Percentiles rank a stretch among this genome's conserved stretches.
phyloP scores from a whole-genome alignment of 768 basidiomycete genomes.

The Multifurca ochricompacta region DNA sequence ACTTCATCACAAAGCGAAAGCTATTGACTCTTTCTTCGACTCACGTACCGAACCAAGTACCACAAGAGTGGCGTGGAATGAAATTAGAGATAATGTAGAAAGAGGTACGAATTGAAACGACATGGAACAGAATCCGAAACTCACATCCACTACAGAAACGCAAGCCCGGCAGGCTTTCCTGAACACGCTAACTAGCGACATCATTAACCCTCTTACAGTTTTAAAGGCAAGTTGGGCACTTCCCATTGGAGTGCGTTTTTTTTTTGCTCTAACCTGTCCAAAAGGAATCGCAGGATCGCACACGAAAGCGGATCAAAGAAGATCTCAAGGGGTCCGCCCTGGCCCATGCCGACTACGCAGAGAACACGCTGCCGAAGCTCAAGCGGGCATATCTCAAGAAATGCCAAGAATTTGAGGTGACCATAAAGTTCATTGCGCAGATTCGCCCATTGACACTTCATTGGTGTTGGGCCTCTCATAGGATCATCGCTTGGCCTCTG shows the following conservation, averaged over 20 bases:
- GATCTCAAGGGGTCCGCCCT: slow-evolving; percentile 73
- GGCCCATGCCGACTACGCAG: slow-evolving; percentile 76
- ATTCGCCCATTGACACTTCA: neutral
- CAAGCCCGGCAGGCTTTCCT: slow-evolving; percentile 78
- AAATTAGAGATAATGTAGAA: slow-evolving; percentile 80
- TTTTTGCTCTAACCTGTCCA: neutral
- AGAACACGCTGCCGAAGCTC: slow-evolving; percentile 69
- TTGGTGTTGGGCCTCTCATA: slow-evolving; percentile 24
- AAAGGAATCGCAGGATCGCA: slow-evolving; percentile 86
- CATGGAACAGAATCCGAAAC: neutral
- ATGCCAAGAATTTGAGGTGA: slow-evolving; percentile 81
- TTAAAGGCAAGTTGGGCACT: slow-evolving; percentile 45
- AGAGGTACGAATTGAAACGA: slow-evolving; percentile 41
- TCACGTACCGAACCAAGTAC: slow-evolving; percentile 60
- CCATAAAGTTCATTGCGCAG: neutral
- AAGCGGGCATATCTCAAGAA: slow-evolving; percentile 77
- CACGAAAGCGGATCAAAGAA: slow-evolving; percentile 86
- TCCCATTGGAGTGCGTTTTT: neutral
- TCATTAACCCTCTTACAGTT: slow-evolving; percentile 58
- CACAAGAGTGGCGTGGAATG: slow-evolving; percentile 69
- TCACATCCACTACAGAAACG: slow-evolving; percentile 47
- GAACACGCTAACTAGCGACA: slow-evolving; percentile 58
- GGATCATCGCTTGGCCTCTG: slow-evolving; percentile 59
- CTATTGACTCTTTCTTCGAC: slow-evolving; percentile 64
- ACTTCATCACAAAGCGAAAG: slow-evolving; percentile 63